Percentiles rank a stretch among this genome's conserved stretches.
Evolutionary conservation across 176 grass and related monocot species (phyloP).

Genomic region (Puccinellia tenuiflora): DNA sequence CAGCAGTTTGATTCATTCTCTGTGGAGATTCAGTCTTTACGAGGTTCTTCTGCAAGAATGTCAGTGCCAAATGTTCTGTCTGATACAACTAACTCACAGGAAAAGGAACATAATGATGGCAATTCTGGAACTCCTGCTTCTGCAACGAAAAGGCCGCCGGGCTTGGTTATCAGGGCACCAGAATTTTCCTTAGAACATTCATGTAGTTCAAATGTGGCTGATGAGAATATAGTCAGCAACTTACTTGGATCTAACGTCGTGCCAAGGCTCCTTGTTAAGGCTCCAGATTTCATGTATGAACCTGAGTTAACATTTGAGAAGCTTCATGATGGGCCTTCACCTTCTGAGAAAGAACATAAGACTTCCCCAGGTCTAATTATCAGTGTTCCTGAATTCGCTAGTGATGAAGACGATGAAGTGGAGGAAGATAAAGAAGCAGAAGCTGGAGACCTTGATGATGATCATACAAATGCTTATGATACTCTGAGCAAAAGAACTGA

Average conservation of each 20-base stretch:
- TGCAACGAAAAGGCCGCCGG: slow-evolving; percentile 26
- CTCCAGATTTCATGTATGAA: slow-evolving; percentile 32
- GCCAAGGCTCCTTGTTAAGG: slow-evolving; percentile 38
- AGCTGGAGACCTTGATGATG: slow-evolving; percentile 35
- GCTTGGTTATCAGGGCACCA: slow-evolving; percentile 33
- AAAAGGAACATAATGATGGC: slow-evolving; percentile 24
- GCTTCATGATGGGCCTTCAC: not conserved
- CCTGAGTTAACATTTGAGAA: slow-evolving; percentile 12
- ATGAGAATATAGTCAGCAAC: slow-evolving; percentile 21
- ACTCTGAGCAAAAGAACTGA: slow-evolving; percentile 8
- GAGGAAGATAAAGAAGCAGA: slow-evolving; percentile 32
- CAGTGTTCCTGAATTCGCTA: slow-evolving; percentile 48
- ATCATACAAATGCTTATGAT: slow-evolving; percentile 20
- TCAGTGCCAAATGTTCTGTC: slow-evolving; percentile 16
- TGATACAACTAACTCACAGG: slow-evolving; percentile 23
- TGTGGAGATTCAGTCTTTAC: slow-evolving; percentile 36
- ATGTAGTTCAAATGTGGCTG: slow-evolving; percentile 15
- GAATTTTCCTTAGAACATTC: slow-evolving; percentile 39
- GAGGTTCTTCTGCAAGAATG: slow-evolving; percentile 24
- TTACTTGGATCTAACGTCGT: not conserved
- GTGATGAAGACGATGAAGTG: slow-evolving; percentile 42
- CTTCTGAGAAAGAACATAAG: slow-evolving; percentile 34
- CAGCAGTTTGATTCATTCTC: slow-evolving; percentile 45
- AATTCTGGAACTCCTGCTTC: slow-evolving; percentile 21
- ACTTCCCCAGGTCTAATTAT: slow-evolving; percentile 45